A percentile compares a stretch with the other conserved stretches of the same genome.
Evolutionary conservation across 2,329 filamentous ascomycete species (phyloP).

Genomic region (Xylaria polymorpha): DNA sequence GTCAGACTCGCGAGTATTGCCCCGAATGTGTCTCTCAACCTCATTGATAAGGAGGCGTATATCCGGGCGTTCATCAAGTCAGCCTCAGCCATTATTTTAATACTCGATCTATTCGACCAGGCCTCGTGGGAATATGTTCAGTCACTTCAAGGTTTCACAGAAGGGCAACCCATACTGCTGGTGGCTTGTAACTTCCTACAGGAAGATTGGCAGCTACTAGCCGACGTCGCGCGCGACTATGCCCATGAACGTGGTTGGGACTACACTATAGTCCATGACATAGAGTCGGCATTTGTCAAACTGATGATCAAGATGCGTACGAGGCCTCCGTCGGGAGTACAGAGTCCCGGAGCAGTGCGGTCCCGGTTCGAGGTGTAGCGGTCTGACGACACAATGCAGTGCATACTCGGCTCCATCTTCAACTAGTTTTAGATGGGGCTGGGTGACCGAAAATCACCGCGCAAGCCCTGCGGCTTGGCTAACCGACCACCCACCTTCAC

Average conservation of each 20-base stretch:
- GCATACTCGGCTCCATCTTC: background rate
- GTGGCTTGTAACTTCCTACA: background rate
- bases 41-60: background rate
- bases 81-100: background rate
- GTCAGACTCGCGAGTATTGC: constrained; percentile 14
- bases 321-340: background rate
- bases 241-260: constrained; percentile 12
- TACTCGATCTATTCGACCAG: background rate
- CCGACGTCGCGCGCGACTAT: background rate
- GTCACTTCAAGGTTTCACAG: constrained; percentile 7
- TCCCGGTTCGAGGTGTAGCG: background rate
- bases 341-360: too few relatives aligned
- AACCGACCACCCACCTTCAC: background rate
- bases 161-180: constrained; percentile 14
- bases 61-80: background rate
- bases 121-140: constrained; percentile 15
- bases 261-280: background rate
- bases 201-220: background rate
- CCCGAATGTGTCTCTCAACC: background rate
- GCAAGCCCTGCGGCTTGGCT: background rate
- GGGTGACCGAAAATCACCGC: background rate
- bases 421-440: background rate
- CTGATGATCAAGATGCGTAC: constrained; percentile 10
- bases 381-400: background rate
- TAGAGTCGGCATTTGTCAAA: constrained; percentile 11